Evolutionary conservation across 225 moss, liverwort and hornwort species (phyloP), one percentile per base, ranked within the genome.

Genomic region (Antitrichia curtipendula): DNA sequence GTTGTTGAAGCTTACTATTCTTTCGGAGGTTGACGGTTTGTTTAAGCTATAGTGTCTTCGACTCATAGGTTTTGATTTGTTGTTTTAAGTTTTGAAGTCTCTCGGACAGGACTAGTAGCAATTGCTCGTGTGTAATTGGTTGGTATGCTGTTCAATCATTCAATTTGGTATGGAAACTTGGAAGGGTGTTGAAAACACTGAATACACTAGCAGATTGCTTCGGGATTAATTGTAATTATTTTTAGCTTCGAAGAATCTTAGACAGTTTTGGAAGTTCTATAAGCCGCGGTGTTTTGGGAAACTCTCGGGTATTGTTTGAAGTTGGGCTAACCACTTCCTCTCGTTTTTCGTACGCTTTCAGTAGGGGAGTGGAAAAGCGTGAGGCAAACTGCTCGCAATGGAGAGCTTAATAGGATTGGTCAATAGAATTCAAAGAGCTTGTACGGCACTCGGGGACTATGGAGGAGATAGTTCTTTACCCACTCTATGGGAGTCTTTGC

Each of bases 401-500:
- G 95, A 95, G 88, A 93, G 91, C 61, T 90, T 95, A 86, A 95
- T 95, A 82, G 95, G 93, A 82, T 88, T 95, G 57, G 94, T 95
- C 7, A 95, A 95, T 84, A 93, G 94, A 78, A 95, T 95, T 81
- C 94, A 94, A 84, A 90, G 95, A 71, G 94, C 94, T 58, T 92
- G 94, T 88, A 95, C 95, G 45, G 93, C 91, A 41, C 90, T 95
- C 6, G 95, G 94, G 61, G 94, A 95, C 80, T 94, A 95, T 90
- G 96, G 94, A 80, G 96, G 92, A 64, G 94, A 95, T 62, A 91
- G 83, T 68, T 88, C 96, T 62, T 93, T 97, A 45, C 96, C 97
- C 73, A 94, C 95, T 58, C 90, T 97, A 24, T 97, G 96, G 97
- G 95, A 97, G 63, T 92, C 97, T 58, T 93, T 97, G 82, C 97